phyloP scores from a whole-genome alignment of 1,284 basidiomycete genomes.

The Anthracocystis setariae region DNA sequence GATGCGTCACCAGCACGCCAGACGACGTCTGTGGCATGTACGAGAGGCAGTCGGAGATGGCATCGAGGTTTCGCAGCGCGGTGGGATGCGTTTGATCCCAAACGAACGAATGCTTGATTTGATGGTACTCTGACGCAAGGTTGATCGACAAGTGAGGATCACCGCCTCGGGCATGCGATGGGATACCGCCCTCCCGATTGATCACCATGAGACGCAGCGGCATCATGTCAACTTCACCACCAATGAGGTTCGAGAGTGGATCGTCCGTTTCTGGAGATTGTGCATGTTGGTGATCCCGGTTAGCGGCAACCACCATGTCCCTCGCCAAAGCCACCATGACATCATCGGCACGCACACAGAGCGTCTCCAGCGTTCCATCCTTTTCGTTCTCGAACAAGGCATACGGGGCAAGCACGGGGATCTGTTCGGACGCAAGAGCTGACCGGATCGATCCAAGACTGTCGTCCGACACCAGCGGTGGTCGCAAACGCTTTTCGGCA shows the following conservation, averaged over 20 bases:
- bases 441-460: conserved; percentile 85
- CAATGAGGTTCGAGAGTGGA: conserved; percentile 16
- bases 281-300: background rate
- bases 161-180: conserved; percentile 93
- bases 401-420: conserved; percentile 93
- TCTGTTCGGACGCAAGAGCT: conserved; percentile 89
- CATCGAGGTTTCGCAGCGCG: conserved; percentile 84
- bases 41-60: conserved; percentile 85
- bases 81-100: conserved; percentile 87
- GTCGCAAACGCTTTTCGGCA: conserved; percentile 41
- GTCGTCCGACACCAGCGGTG: conserved; percentile 73
- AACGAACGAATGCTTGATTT: conserved; percentile 87
- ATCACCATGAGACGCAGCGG: conserved; percentile 95
- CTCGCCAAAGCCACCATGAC: conserved; percentile 87
- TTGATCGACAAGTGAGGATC: conserved; percentile 97
- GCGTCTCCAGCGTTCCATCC: conserved; percentile 73
- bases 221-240: conserved; percentile 67
- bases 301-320: conserved; percentile 76
- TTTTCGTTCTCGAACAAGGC: conserved; percentile 83
- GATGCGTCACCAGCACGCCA: conserved; percentile 95
- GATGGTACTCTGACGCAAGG: conserved; percentile 84
- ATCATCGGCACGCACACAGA: conserved; percentile 88
- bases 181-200: conserved; percentile 94
- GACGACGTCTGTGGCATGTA: conserved; percentile 94
- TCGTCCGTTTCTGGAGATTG: conserved; percentile 4